These are phyloP conservation scores for Salix brachista DNA, from an alignment of 345 rosid species.

Conservation along the genomic window DNA sequence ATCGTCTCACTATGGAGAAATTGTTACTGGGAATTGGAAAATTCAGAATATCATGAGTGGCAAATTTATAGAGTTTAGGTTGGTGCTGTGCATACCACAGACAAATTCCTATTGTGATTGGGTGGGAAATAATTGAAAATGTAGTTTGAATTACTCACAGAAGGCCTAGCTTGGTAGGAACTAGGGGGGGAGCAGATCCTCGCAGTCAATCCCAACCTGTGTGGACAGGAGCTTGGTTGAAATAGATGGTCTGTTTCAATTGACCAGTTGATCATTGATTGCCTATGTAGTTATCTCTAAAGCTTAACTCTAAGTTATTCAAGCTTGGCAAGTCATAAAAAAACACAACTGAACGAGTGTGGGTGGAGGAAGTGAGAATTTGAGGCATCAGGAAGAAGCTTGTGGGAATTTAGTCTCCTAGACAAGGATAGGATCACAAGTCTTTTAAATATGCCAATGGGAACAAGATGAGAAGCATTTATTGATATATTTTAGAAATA, in stretches of 20 bases:
- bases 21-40: conserved; percentile 1
- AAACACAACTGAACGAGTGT: background rate
- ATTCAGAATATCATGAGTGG: background rate
- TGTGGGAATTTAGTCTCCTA: background rate
- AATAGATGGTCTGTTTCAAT: background rate
- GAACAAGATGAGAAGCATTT: background rate
- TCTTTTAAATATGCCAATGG: background rate
- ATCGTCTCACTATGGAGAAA: background rate
- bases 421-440: background rate
- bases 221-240: no score
- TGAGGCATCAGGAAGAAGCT: background rate
- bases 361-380: background rate
- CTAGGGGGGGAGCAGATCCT: no score
- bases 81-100: background rate
- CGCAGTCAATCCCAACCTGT: no score
- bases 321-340: background rate
- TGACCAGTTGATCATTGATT: background rate
- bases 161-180: background rate
- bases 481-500: background rate
- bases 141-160: background rate
- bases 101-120: background rate
- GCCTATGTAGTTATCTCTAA: background rate
- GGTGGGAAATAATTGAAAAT: background rate
- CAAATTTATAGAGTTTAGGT: conserved; percentile 2
- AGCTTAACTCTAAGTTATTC: background rate